Evolutionary conservation across 331 rosid species (phyloP).

Genomic region (Malus hybrid): DNA sequence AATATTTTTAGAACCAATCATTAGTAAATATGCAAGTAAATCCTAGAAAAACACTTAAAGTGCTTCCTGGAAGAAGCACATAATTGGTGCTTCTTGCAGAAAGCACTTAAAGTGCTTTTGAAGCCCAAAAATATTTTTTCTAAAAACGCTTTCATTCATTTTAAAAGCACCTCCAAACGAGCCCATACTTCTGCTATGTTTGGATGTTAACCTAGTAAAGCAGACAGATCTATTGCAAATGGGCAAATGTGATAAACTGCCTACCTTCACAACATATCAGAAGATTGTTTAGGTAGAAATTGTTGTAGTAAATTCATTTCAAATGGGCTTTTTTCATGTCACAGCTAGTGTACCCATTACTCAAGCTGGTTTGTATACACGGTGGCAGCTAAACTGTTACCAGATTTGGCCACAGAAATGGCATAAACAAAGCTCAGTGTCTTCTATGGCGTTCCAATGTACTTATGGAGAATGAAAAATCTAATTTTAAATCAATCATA

Average conservation of each 20-base stretch:
- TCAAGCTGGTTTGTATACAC: not conserved
- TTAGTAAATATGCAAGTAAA: too few relatives aligned
- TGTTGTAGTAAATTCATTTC: not conserved
- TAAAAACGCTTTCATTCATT: too few relatives aligned
- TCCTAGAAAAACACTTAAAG: too few relatives aligned
- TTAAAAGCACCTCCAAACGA: too few relatives aligned
- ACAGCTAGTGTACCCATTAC: not conserved
- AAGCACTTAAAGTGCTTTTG: too few relatives aligned
- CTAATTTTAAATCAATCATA: not conserved
- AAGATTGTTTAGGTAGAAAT: not conserved
- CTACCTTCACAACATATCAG: not conserved
- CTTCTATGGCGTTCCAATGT: not conserved
- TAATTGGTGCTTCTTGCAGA: too few relatives aligned
- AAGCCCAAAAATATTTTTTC: too few relatives aligned
- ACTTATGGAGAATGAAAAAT: not conserved
- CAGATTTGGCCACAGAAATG: not conserved
- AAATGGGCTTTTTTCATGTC: not conserved
- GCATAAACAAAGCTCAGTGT: not conserved
- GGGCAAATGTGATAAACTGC: not conserved
- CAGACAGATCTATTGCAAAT: not conserved
- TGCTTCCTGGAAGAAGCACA: too few relatives aligned
- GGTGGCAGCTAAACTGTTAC: not conserved
- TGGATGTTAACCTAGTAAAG: not conserved
- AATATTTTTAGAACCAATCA: too few relatives aligned
- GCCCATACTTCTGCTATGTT: not conserved